A percentile compares a stretch with the other conserved stretches of the same genome.
phyloP scores from a whole-genome alignment of 225 moss, liverwort and hornwort genomes.

The Pseudisothecium myosuroides region DNA sequence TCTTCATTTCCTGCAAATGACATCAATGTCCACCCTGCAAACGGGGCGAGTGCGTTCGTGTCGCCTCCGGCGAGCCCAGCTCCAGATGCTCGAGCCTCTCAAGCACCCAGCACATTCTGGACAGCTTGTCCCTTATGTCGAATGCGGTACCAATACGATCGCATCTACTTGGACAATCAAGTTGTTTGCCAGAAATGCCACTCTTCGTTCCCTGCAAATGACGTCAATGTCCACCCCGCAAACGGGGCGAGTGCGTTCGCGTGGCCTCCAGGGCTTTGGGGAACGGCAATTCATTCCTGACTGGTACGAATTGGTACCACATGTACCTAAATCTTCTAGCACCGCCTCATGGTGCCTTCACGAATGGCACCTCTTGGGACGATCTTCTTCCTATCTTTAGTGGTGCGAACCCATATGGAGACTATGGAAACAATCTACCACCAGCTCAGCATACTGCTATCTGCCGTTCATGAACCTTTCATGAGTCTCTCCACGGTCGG shows the following conservation, averaged over 20 bases:
- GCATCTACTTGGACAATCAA: slow-evolving; percentile 36
- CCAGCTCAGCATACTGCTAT: background rate
- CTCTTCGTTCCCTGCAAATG: slow-evolving; percentile 46
- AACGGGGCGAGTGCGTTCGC: background rate
- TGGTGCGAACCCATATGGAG: background rate
- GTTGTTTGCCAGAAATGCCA: slow-evolving; percentile 71
- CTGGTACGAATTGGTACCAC: no score
- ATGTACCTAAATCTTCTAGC: background rate
- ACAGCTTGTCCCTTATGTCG: slow-evolving; percentile 47
- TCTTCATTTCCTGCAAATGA: slow-evolving; percentile 50
- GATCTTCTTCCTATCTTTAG: background rate
- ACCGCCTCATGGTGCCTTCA: background rate
- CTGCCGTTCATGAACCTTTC: background rate
- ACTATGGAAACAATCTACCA: background rate
- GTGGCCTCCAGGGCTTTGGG: background rate
- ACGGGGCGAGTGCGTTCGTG: background rate
- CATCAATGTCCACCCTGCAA: slow-evolving; percentile 5
- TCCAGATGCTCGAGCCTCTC: background rate
- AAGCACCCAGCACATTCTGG: background rate
- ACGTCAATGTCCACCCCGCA: slow-evolving; percentile 10
- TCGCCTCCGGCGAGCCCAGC: background rate
- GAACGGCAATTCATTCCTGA: background rate
- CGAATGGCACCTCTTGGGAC: background rate
- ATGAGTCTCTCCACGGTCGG: background rate
- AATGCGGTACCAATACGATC: slow-evolving; percentile 68